phyloP scores from a whole-genome alignment of 2,329 filamentous ascomycete genomes.

The Phaeophleospora eucalypticola region DNA sequence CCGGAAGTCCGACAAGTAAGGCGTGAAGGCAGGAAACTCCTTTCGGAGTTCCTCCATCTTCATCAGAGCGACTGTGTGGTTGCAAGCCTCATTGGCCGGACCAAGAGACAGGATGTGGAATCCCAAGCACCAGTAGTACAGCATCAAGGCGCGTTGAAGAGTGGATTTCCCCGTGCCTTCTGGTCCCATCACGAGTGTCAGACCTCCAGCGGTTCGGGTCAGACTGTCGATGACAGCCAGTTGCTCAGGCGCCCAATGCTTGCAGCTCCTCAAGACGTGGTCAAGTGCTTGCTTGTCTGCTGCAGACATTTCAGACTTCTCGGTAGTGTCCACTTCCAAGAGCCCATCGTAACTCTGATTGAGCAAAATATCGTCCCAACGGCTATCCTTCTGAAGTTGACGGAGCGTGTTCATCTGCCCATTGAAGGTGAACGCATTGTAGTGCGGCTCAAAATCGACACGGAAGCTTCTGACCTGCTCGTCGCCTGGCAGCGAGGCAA shows the following conservation, averaged over 20 bases:
- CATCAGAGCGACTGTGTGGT: constrained; percentile 3
- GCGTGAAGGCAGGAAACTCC: background rate
- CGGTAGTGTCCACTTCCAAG: constrained; percentile 9
- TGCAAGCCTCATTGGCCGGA: constrained; percentile 17
- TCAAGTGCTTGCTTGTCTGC: constrained; percentile 2
- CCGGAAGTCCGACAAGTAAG: constrained; percentile 1
- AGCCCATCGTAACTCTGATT: constrained; percentile 16
- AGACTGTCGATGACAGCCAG: constrained; percentile 13
- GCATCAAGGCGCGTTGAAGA: constrained; percentile 15
- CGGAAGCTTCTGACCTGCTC: too few species aligned
- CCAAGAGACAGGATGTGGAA: constrained; percentile 14
- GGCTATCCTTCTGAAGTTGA: constrained; percentile 5
- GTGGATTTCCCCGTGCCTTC: constrained; percentile 20
- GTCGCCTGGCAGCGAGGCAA: background rate
- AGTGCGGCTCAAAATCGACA: too few species aligned
- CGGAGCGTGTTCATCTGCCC: constrained; percentile 12
- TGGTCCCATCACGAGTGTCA: constrained; percentile 10
- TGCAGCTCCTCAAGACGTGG: constrained; percentile 8
- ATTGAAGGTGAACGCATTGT: constrained; percentile 6
- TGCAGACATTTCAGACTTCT: background rate
- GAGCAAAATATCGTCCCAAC: constrained; percentile 19
- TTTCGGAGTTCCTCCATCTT: background rate
- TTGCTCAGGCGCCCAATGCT: constrained; percentile 17
- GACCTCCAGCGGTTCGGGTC: constrained; percentile 8
- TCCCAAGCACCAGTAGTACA: constrained; percentile 18